These are phyloP conservation scores for Suillus decipiens DNA, from an alignment of 768 basidiomycete genomes.

Conservation along the genomic window DNA sequence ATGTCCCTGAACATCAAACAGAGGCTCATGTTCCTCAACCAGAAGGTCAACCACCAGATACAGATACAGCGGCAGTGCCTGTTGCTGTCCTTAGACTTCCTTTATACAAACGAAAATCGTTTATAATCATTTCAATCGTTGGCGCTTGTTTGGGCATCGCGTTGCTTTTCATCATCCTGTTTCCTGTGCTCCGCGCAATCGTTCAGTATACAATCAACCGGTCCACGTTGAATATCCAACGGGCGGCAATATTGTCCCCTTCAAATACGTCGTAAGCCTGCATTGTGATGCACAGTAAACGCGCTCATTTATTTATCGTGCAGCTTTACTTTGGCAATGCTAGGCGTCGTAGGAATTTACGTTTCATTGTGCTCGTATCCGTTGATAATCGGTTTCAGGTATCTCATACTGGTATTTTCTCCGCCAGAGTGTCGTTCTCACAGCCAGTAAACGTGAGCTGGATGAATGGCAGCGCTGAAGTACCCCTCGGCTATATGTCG, in stretches of 20 bases:
- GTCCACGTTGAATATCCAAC: slow-evolving; percentile 52
- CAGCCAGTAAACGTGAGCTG: slow-evolving; percentile 60
- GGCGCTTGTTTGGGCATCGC: slow-evolving; percentile 55
- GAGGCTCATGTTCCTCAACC: not conserved
- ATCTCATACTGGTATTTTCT: slow-evolving; percentile 65
- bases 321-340: slow-evolving; percentile 54
- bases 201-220: slow-evolving; percentile 64
- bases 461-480: slow-evolving; percentile 49
- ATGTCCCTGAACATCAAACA: not conserved
- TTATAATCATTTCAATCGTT: slow-evolving; percentile 60
- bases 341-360: slow-evolving; percentile 50
- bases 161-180: slow-evolving; percentile 66
- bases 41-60: not conserved
- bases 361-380: not conserved
- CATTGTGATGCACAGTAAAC: not conserved
- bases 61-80: slow-evolving; percentile 7
- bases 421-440: slow-evolving; percentile 62
- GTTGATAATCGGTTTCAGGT: slow-evolving; percentile 40
- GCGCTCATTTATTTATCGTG: slow-evolving; percentile 11
- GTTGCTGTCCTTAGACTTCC: slow-evolving; percentile 32
- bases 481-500: slow-evolving; percentile 55
- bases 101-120: slow-evolving; percentile 63
- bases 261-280: slow-evolving; percentile 54
- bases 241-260: slow-evolving; percentile 52
- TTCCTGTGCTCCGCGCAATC: slow-evolving; percentile 68